Evolutionary conservation across 2,329 filamentous ascomycete species (phyloP).

Genomic region (Aphanocladium album): DNA sequence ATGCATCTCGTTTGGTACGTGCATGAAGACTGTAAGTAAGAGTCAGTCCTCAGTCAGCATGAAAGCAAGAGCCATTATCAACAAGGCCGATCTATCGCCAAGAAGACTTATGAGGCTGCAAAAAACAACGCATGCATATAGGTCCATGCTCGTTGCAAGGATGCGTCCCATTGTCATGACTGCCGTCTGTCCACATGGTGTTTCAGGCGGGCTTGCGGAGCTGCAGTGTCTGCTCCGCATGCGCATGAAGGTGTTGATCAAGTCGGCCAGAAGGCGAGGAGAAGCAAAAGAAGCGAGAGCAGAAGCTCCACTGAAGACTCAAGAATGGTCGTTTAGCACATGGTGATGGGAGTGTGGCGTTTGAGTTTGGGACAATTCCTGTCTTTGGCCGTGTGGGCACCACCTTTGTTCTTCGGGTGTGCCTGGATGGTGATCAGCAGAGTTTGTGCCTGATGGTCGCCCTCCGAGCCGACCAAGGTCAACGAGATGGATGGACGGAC

Average conservation of each 20-base stretch:
- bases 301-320: not conserved
- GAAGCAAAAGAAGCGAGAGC: not conserved
- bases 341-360: not conserved
- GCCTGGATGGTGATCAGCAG: not conserved
- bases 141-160: not conserved
- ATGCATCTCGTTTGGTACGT: not conserved
- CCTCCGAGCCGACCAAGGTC: too few species aligned
- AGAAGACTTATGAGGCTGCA: not conserved
- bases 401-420: not conserved
- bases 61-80: not conserved
- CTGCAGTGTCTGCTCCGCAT: not conserved
- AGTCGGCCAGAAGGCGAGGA: not conserved
- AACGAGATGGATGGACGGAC: not conserved
- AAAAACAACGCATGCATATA: not conserved
- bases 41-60: not conserved
- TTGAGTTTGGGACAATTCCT: not conserved
- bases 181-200: not conserved
- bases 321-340: not conserved
- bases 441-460: not conserved
- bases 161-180: not conserved
- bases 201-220: slow-evolving; percentile 7
- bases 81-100: not conserved
- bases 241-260: not conserved
- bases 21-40: not conserved
- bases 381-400: not conserved